phyloP scores from a whole-genome alignment of 495 filamentous ascomycete species.

The Lophiostoma macrostomum region DNA sequence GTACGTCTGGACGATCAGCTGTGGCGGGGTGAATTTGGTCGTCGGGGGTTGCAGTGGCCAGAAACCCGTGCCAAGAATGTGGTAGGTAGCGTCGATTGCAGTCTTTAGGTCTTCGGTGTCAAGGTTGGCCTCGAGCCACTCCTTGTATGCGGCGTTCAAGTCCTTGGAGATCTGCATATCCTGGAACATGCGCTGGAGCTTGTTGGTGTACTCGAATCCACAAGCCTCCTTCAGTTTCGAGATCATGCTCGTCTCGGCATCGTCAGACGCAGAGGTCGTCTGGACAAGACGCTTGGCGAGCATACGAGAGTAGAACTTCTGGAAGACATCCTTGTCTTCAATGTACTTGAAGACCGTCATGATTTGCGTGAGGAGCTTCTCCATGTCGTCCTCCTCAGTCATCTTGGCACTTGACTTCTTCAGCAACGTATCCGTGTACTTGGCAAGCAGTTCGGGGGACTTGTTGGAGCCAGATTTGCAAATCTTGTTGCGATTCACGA shows the following conservation, averaged over 20 bases:
- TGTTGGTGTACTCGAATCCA: conserved; percentile 98
- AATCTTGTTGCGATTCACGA: conserved; percentile 94
- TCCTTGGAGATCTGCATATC: conserved; percentile 99
- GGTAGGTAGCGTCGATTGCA: conserved; percentile 72
- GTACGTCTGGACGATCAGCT: conserved; percentile 79
- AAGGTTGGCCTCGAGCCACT: conserved; percentile 59
- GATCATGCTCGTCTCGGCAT: conserved; percentile 99
- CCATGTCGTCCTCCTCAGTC: conserved; percentile 88
- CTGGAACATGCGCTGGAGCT: conserved; percentile 99
- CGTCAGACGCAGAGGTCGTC: conserved; percentile 88
- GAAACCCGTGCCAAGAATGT: conserved; percentile 92
- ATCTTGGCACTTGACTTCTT: conserved; percentile 83
- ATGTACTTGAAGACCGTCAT: conserved; percentile 99
- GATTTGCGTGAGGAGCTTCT: conserved; percentile 86
- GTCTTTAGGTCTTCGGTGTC: conserved; percentile 57
- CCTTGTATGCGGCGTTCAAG: conserved; percentile 81
- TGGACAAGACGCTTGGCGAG: conserved; percentile 93
- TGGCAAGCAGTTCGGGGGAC: conserved; percentile 90
- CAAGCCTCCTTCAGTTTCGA: conserved; percentile 98
- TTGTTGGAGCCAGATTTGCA: conserved; percentile 89
- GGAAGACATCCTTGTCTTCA: conserved; percentile 99
- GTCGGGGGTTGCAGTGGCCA: conserved; percentile 87
- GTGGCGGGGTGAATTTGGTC: conserved; percentile 81
- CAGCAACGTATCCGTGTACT: conserved; percentile 90
- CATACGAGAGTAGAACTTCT: conserved; percentile 98